Conservation (phyloP, 805 yeast species). For the Candida patagonica region DNA sequence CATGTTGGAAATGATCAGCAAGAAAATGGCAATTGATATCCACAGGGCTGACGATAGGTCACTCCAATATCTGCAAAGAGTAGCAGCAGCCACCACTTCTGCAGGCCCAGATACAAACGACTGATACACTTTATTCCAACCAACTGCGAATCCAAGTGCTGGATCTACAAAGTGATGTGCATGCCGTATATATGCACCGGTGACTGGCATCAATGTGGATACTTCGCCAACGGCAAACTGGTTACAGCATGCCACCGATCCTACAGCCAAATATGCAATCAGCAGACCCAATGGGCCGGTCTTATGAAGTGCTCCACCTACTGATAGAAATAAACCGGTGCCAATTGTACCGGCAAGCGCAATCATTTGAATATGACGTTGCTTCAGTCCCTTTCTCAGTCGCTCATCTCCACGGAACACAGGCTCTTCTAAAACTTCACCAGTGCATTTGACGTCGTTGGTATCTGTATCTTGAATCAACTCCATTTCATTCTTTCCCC, state of each 20-base stretch:
- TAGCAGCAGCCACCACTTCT: conserved; percentile 55
- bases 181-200: conserved; percentile 59
- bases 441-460: no score
- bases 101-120: conserved; percentile 50
- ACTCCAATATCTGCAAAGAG: conserved; percentile 48
- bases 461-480: no score
- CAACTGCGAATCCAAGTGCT: conserved; percentile 60
- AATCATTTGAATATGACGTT: conserved; percentile 61
- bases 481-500: no score
- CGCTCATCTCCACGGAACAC: no score
- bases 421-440: no score
- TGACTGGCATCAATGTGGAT: conserved; percentile 56
- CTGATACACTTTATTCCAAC: conserved; percentile 52
- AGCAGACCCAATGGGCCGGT: conserved; percentile 56
- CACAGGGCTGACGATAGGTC: conserved; percentile 40
- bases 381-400: conserved; percentile 31
- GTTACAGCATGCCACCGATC: conserved; percentile 59
- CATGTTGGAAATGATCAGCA: conserved; percentile 35
- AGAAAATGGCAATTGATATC: conserved; percentile 40
- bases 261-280: conserved; percentile 60
- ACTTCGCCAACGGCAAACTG: conserved; percentile 63
- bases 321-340: conserved; percentile 70
- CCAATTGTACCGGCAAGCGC: conserved; percentile 82
- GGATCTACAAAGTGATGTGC: conserved; percentile 57
- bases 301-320: conserved; percentile 58